These are phyloP conservation scores for Blastocystis sp. DNA, from an alignment of 352 stramenopile genomes.

Conservation along the genomic window DNA sequence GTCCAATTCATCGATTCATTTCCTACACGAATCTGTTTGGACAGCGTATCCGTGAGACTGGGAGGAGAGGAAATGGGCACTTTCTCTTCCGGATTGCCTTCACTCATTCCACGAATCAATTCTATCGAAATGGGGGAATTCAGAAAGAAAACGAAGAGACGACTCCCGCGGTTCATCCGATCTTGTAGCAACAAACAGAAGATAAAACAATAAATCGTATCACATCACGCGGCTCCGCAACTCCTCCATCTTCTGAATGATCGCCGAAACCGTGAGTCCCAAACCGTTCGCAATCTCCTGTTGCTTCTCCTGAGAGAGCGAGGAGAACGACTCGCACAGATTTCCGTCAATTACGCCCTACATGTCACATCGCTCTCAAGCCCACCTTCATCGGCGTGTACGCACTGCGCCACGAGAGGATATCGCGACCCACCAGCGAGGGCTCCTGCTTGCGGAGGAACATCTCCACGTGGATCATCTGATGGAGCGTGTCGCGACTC, in stretches of 20 bases:
- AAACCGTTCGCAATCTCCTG: conserved; percentile 85
- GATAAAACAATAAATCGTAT: neutral
- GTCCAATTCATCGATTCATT: neutral
- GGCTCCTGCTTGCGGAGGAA: conserved; percentile 70
- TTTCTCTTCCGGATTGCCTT: neutral
- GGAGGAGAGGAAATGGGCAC: neutral
- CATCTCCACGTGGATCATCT: conserved; percentile 95
- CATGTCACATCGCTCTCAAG: neutral
- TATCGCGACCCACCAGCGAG: conserved; percentile 84
- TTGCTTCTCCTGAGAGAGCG: conserved; percentile 81
- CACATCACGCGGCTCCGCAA: conserved; percentile 89
- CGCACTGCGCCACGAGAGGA: conserved; percentile 89
- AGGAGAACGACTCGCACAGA: conserved; percentile 86
- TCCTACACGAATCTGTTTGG: conserved; percentile 9
- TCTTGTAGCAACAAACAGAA: neutral
- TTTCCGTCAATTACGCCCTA: conserved; percentile 90
- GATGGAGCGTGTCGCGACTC: conserved; percentile 88
- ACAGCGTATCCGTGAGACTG: neutral
- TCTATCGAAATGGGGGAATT: neutral
- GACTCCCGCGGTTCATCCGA: neutral
- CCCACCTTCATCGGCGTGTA: conserved; percentile 85
- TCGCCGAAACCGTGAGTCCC: conserved; percentile 83
- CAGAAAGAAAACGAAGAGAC: too few species aligned
- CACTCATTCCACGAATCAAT: neutral
- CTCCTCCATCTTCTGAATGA: conserved; percentile 97